These are phyloP conservation scores for Takashimella koratensis DNA, from an alignment of 1,284 basidiomycete genomes.

Conservation along the genomic window DNA sequence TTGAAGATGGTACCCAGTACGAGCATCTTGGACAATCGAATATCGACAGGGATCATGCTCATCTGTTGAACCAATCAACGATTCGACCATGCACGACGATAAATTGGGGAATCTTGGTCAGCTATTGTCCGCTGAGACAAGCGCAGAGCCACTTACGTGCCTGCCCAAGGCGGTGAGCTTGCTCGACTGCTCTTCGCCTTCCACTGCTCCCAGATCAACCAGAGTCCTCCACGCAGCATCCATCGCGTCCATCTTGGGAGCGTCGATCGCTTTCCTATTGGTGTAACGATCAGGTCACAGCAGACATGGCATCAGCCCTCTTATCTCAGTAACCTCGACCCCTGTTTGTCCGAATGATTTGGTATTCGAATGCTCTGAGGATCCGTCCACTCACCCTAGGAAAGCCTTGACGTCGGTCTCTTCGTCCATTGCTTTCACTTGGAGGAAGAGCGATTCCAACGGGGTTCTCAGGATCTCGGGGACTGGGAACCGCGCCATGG, in stretches of 20 bases:
- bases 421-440: slow-evolving; percentile 77
- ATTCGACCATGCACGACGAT: no score
- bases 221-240: slow-evolving; percentile 73
- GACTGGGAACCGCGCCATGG: slow-evolving; percentile 68
- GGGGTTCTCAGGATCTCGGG: slow-evolving; percentile 91
- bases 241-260: slow-evolving; percentile 72
- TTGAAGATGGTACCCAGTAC: slow-evolving; percentile 74
- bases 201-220: slow-evolving; percentile 73
- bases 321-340: no score
- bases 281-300: background rate
- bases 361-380: no score
- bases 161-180: slow-evolving; percentile 75
- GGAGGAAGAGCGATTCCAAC: slow-evolving; percentile 74
- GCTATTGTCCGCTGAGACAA: no score
- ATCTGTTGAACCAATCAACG: no score
- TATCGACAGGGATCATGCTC: slow-evolving; percentile 76
- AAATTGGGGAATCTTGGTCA: no score
- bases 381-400: slow-evolving; percentile 21
- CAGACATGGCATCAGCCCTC: no score
- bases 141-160: slow-evolving; percentile 62
- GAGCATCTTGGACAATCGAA: slow-evolving; percentile 93
- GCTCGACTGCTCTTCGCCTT: slow-evolving; percentile 56
- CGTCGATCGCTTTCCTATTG: slow-evolving; percentile 69
- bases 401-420: slow-evolving; percentile 72
- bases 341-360: no score